Conservation (phyloP, 2,329 filamentous ascomycete genomes). For the Botryotinia convoluta region DNA sequence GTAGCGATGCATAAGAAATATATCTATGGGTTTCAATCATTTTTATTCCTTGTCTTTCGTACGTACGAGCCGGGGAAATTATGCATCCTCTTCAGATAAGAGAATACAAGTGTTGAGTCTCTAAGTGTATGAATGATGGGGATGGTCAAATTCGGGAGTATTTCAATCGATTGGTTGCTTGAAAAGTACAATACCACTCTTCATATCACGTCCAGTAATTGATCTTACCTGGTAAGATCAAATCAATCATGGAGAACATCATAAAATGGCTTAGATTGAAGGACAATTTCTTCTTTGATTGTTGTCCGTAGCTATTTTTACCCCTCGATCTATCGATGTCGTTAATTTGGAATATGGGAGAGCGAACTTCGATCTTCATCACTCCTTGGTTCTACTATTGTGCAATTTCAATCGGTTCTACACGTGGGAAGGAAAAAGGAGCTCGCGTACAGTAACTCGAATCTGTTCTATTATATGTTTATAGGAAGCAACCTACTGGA, state of each 20-base stretch:
- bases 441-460: accelerated
- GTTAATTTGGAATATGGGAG: too few species aligned
- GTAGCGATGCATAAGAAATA: background rate
- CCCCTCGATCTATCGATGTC: too few species aligned
- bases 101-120: background rate
- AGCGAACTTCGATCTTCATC: background rate
- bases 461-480: background rate
- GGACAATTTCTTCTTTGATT: too few species aligned
- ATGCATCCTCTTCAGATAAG: background rate
- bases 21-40: background rate
- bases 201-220: background rate
- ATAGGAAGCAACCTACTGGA: accelerated
- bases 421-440: too few species aligned
- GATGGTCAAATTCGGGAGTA: background rate
- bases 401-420: accelerated
- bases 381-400: background rate
- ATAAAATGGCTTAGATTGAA: too few species aligned
- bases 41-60: background rate
- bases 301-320: too few species aligned
- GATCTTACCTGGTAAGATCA: background rate
- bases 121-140: background rate
- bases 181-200: background rate
- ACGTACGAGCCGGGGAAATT: background rate
- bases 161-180: background rate
- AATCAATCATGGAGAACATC: background rate